Evolutionary conservation across 2,329 filamentous ascomycete species (phyloP).

Genomic region (Beauveria brongniartii): DNA sequence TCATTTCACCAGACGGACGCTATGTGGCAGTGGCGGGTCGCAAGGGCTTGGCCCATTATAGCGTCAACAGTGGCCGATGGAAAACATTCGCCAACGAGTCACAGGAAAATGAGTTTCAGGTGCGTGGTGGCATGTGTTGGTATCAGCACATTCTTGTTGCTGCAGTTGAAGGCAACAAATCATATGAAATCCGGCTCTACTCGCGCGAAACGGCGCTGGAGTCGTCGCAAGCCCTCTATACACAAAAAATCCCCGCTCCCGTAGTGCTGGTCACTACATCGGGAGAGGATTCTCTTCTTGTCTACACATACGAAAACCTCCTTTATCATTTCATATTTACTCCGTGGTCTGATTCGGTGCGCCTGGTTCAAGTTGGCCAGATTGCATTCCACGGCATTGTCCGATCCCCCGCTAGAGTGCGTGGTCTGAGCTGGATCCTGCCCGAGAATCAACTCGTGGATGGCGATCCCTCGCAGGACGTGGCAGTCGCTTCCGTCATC

Average conservation of each 20-base stretch:
- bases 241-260: slow-evolving; percentile 70
- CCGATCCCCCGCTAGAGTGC: slow-evolving; percentile 81
- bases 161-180: slow-evolving; percentile 77
- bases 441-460: slow-evolving; percentile 83
- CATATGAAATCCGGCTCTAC: slow-evolving; percentile 84
- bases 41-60: slow-evolving; percentile 89
- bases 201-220: slow-evolving; percentile 78
- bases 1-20: slow-evolving; percentile 83
- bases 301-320: slow-evolving; percentile 95
- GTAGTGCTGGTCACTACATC: slow-evolving; percentile 86
- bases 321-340: slow-evolving; percentile 92
- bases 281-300: slow-evolving; percentile 87
- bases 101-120: slow-evolving; percentile 82
- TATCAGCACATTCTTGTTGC: slow-evolving; percentile 92
- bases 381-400: slow-evolving; percentile 97
- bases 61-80: slow-evolving; percentile 88
- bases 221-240: slow-evolving; percentile 62
- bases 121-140: slow-evolving; percentile 97
- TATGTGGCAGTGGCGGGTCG: slow-evolving; percentile 96
- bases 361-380: slow-evolving; percentile 87
- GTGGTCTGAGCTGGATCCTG: slow-evolving; percentile 90
- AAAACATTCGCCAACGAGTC: slow-evolving; percentile 80
- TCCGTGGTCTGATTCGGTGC: slow-evolving; percentile 57
- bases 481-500: slow-evolving; percentile 83
- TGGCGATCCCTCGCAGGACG: slow-evolving; percentile 92